Evolutionary conservation across 305 asterid genomes (phyloP).

Genomic region (Striga hermonthica): DNA sequence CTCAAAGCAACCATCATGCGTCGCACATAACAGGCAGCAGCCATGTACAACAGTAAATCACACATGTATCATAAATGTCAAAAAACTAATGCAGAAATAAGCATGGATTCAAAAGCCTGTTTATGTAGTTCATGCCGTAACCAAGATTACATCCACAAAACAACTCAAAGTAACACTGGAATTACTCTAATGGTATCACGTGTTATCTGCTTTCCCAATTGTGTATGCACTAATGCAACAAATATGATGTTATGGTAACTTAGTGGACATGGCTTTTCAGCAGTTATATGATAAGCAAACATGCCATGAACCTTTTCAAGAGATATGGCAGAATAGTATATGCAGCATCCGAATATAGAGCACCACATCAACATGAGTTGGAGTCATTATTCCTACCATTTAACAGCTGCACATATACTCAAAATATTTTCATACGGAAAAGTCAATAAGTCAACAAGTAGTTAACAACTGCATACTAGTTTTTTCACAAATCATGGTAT

Average conservation of each 20-base stretch:
- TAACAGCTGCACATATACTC: not conserved
- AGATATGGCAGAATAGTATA: not conserved
- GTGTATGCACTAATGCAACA: no score
- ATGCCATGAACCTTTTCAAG: no score
- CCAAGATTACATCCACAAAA: no score
- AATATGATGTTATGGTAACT: no score
- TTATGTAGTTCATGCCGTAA: no score
- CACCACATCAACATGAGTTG: not conserved
- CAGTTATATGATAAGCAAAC: no score
- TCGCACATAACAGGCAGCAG: constrained; percentile 3
- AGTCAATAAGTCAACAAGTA: not conserved
- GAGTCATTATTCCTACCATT: not conserved
- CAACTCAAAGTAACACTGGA: no score
- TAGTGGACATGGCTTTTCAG: no score
- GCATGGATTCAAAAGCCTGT: not conserved
- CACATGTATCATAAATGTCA: not conserved
- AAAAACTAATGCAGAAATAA: not conserved
- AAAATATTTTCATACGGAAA: constrained; percentile 4
- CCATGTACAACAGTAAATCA: no score
- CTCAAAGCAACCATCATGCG: not conserved
- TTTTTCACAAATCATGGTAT: not conserved
- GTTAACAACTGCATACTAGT: not conserved
- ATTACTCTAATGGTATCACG: not conserved
- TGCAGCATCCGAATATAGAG: constrained; percentile 4
- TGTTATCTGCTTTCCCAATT: not conserved